A percentile compares a stretch with the other conserved stretches of the same genome.
Evolutionary conservation across 2,329 filamentous ascomycete species (phyloP).

Genomic region (Echinosphaeria canescens): DNA sequence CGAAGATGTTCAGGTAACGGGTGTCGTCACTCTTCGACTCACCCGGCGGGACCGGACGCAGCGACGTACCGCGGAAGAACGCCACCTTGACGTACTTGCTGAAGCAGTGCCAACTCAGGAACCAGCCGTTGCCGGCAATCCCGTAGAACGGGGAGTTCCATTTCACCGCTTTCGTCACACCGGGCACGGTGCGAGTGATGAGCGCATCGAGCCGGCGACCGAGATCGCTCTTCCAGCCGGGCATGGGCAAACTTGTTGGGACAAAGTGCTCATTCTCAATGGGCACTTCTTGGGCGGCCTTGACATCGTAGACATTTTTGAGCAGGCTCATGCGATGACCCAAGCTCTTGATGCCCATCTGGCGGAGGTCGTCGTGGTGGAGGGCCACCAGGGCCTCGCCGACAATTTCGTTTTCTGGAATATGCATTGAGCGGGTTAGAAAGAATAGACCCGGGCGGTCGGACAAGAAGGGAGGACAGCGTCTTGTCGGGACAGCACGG

Average conservation of each 20-base stretch:
- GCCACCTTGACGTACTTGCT: no score
- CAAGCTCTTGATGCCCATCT: slow-evolving; percentile 82
- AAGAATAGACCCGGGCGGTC: background rate
- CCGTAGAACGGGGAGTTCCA: no score
- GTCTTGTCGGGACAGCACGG: background rate
- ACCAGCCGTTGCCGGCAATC: no score
- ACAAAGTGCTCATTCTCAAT: slow-evolving; percentile 89
- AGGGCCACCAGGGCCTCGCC: slow-evolving; percentile 79
- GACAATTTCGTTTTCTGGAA: slow-evolving; percentile 73
- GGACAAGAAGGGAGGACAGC: background rate
- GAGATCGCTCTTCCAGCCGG: no score
- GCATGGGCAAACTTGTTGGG: slow-evolving; percentile 18
- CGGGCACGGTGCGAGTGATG: no score
- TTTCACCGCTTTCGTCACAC: no score
- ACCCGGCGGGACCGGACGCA: no score
- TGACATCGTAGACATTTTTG: slow-evolving; percentile 91
- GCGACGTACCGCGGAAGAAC: no score
- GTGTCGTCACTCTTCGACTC: no score
- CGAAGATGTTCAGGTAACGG: no score
- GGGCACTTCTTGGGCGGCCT: slow-evolving; percentile 79
- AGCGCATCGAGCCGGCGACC: no score
- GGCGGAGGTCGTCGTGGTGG: slow-evolving; percentile 82
- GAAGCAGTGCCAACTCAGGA: no score
- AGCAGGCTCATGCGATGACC: slow-evolving; percentile 88
- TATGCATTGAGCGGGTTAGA: background rate